These are phyloP conservation scores for Penicillium sp. DNA, from an alignment of 2,329 filamentous ascomycete genomes.

Conservation along the genomic window DNA sequence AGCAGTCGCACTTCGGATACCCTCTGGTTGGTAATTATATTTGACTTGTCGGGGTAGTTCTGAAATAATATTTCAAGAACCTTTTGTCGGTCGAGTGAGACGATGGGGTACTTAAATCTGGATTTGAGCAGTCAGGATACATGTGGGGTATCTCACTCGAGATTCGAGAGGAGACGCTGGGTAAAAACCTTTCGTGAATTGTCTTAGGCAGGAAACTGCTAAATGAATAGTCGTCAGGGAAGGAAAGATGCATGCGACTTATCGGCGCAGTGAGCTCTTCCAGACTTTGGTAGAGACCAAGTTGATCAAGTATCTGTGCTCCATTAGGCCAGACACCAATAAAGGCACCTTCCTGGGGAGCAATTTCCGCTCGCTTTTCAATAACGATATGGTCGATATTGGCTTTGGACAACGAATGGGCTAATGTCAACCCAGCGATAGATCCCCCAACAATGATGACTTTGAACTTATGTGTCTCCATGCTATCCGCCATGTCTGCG, in stretches of 20 bases:
- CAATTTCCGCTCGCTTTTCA: conserved; percentile 3
- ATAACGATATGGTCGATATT: conserved; percentile 6
- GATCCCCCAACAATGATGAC: conserved; percentile 11
- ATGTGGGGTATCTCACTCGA: neutral
- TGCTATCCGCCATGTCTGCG: neutral
- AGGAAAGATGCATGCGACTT: neutral
- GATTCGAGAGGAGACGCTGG: neutral
- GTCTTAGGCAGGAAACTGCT: neutral
- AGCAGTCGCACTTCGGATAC: neutral
- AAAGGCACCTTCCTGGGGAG: conserved; percentile 5
- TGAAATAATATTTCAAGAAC: neutral
- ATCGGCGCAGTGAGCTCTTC: neutral
- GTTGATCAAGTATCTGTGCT: conserved; percentile 3
- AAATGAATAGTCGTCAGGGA: conserved; percentile 1
- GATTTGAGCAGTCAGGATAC: neutral
- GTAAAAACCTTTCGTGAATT: neutral
- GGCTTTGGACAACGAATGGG: conserved; percentile 1
- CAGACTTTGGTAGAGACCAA: neutral
- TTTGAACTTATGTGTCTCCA: neutral
- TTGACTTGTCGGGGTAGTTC: neutral
- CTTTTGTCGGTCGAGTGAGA: neutral
- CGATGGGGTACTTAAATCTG: neutral
- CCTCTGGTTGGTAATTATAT: neutral
- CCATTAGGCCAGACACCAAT: conserved; percentile 5
- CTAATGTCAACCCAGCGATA: conserved; percentile 8